Percentiles rank a stretch among this genome's conserved stretches.
Evolutionary conservation across 352 stramenopile species (phyloP).

Genomic region (Phytophthora macrochlamydospora): DNA sequence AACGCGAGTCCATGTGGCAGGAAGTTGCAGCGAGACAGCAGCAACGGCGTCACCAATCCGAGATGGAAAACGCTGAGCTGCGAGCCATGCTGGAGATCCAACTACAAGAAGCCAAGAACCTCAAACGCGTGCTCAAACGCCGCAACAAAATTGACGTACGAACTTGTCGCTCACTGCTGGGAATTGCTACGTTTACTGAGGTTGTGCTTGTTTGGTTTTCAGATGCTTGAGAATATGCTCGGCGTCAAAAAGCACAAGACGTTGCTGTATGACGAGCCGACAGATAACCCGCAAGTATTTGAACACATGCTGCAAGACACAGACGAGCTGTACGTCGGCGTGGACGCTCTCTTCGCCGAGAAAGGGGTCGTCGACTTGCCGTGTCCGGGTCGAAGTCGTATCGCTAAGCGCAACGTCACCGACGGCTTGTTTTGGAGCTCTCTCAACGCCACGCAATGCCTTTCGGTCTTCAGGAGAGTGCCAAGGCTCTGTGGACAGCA

Average conservation of each 20-base stretch:
- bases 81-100: slow-evolving; percentile 31
- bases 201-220: slow-evolving; percentile 1
- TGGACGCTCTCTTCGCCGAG: slow-evolving; percentile 18
- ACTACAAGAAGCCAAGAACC: slow-evolving; percentile 26
- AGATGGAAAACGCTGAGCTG: slow-evolving; percentile 31
- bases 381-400: slow-evolving; percentile 24
- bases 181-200: no score
- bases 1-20: slow-evolving; percentile 19
- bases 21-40: slow-evolving; percentile 31
- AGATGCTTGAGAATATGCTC: slow-evolving; percentile 24
- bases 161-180: no score
- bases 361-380: slow-evolving; percentile 20
- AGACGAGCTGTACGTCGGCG: slow-evolving; percentile 30
- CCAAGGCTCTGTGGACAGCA: slow-evolving; percentile 16
- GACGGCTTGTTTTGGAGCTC: slow-evolving; percentile 35
- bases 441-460: slow-evolving; percentile 27
- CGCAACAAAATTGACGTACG: slow-evolving; percentile 26
- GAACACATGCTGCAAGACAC: slow-evolving; percentile 18
- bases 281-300: slow-evolving; percentile 19
- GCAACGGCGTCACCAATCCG: slow-evolving; percentile 11
- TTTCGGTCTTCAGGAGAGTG: slow-evolving; percentile 15
- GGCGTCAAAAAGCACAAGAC: slow-evolving; percentile 20
- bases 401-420: slow-evolving; percentile 13
- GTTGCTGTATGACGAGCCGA: not conserved
- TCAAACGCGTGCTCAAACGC: slow-evolving; percentile 25